Conservation (phyloP, 345 rosid genomes). For the Boechera divaricarpa region DNA sequence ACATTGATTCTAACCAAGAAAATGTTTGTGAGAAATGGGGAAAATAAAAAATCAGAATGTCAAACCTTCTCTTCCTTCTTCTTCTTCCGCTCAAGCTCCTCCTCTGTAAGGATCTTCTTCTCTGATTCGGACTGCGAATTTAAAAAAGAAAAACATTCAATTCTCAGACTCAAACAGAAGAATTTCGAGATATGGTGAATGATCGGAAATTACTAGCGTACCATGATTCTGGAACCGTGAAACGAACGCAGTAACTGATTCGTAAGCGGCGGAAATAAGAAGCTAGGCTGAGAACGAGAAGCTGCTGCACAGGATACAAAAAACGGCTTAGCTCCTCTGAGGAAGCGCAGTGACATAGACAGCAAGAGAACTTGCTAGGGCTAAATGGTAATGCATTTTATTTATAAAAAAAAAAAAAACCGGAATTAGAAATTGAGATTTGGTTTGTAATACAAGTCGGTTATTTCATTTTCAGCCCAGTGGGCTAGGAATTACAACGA, state of each 20-base stretch:
- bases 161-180: slow-evolving; percentile 4
- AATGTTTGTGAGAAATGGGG: neutral
- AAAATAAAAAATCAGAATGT: neutral
- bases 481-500: neutral
- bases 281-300: slow-evolving; percentile 14
- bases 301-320: slow-evolving; percentile 17
- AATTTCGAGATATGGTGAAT: neutral
- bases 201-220: neutral
- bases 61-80: slow-evolving; percentile 88
- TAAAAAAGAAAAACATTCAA: slow-evolving; percentile 13
- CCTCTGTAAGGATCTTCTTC: slow-evolving; percentile 59
- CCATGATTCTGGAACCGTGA: slow-evolving; percentile 43
- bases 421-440: neutral
- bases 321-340: slow-evolving; percentile 41
- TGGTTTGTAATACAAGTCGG: neutral
- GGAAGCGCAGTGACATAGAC: slow-evolving; percentile 43
- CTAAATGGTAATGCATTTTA: slow-evolving; percentile 1
- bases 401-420: neutral
- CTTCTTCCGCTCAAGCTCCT: slow-evolving; percentile 88
- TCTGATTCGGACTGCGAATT: slow-evolving; percentile 59
- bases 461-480: neutral
- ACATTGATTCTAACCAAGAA: neutral
- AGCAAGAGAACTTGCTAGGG: slow-evolving; percentile 26
- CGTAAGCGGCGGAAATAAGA: slow-evolving; percentile 16
- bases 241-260: slow-evolving; percentile 26